Base-by-base conservation (phyloP, 2,329 filamentous ascomycete genomes). In the Aspergillus fumigatus region DNA sequence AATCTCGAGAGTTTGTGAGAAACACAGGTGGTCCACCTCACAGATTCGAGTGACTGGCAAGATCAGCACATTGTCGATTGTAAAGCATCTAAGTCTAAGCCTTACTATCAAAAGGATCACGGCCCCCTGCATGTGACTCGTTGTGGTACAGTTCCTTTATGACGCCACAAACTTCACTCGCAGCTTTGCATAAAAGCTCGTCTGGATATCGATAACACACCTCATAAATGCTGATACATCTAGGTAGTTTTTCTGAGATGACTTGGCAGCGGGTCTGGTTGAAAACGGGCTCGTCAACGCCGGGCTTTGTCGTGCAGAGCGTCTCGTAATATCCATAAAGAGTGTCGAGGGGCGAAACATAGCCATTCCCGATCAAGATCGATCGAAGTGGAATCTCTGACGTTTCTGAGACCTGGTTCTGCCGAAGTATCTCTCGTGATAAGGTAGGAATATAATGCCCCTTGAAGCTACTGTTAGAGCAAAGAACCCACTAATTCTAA, bases 371-470 rank as follows among this genome's bases (percentile, higher is more conserved):
- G 9, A 79, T 72, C 11, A 79, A 68, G 21, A 77, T 71, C 4
- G 77, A 79, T 52, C 72, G 65, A 3, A 80, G 67, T 8, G 74
- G 75, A 21, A 80, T 68, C 55, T 77, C 70, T 3, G 73, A 68
- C 35, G 72, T 69, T n/a, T 72, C 70, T 1, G 74, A 73, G 0
- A 74, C 59, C 10, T 67, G 58, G 56, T 80, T 80, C 50, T 79
- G 75, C 1, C 68, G 65, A 5, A 80, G 65, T 26, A 80, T 78
- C 54, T 79, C 70, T 23, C 72, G 70, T 4, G 74, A 76, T 1
- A 80, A 66, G n/a, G 73, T 68, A 3, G 78, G 78, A 21, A 80
- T 73, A 58, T 80, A 80, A 63, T 80, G 77, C 10, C 78, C 78
- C 75, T 69, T 38, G 14, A 11, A 0, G 8, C 21, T 2, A 23